A percentile compares a stretch with the other conserved stretches of the same genome.
phyloP scores from a whole-genome alignment of 2,329 filamentous ascomycete species.

The Cadophora luteo-olivacea region DNA sequence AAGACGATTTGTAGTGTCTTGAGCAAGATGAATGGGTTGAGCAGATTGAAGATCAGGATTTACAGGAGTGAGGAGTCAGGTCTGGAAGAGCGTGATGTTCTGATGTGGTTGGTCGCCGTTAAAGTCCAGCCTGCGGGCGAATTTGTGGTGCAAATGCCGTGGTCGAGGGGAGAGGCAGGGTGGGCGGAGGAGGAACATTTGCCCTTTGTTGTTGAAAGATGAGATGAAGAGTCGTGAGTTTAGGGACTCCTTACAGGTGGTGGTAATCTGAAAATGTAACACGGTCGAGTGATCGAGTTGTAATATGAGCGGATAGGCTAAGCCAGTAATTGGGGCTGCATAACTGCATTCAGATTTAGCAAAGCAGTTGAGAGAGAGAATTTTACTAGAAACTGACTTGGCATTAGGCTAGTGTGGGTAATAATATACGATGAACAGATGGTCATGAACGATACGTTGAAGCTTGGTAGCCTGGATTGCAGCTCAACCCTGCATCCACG shows the following conservation, averaged over 20 bases:
- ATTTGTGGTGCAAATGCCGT: neutral
- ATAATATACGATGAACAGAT: neutral
- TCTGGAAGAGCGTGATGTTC: neutral
- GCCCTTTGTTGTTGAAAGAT: constrained; percentile 7
- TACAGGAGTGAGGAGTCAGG: neutral
- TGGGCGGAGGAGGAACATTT: neutral
- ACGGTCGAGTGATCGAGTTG: neutral
- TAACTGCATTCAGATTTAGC: neutral
- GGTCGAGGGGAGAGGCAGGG: neutral
- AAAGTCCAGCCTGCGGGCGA: neutral
- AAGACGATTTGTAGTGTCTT: neutral
- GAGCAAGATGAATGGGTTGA: constrained; percentile 1
- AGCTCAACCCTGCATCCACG: neutral
- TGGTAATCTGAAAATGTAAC: neutral
- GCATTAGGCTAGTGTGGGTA: neutral
- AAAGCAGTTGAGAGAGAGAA: neutral
- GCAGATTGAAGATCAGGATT: neutral
- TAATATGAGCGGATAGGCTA: neutral
- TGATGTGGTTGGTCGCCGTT: neutral
- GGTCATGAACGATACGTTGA: neutral
- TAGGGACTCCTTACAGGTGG: neutral
- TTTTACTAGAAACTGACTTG: neutral
- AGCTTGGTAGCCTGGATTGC: neutral
- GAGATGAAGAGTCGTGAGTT: neutral
- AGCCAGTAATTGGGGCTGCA: neutral